Evolutionary conservation across 2,329 filamentous ascomycete genomes (phyloP).

Genomic region (Ceratocystis alfenasii): DNA sequence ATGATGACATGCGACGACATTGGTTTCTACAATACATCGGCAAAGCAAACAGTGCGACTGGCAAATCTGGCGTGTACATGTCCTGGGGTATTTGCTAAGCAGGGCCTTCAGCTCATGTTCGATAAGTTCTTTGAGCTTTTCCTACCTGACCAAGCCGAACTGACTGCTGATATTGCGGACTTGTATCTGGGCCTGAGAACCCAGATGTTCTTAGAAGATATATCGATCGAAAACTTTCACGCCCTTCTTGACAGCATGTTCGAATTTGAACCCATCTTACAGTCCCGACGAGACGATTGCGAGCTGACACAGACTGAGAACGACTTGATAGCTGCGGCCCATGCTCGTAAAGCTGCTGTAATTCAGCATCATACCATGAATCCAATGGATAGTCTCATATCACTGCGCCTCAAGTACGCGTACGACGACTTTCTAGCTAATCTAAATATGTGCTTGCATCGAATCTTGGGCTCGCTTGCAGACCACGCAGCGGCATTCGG

Average conservation of each 20-base stretch:
- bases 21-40: slow-evolving; percentile 31
- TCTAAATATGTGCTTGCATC: slow-evolving; percentile 29
- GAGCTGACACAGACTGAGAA: slow-evolving; percentile 20
- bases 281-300: slow-evolving; percentile 13
- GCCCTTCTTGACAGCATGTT: slow-evolving; percentile 21
- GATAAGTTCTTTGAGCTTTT: slow-evolving; percentile 36
- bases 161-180: slow-evolving; percentile 21
- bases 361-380: slow-evolving; percentile 18
- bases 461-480: slow-evolving; percentile 29
- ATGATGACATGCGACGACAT: slow-evolving; percentile 31
- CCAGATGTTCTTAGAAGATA: slow-evolving; percentile 22
- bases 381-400: slow-evolving; percentile 6
- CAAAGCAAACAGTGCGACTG: slow-evolving; percentile 22
- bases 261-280: slow-evolving; percentile 17
- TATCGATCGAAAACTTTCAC: slow-evolving; percentile 11
- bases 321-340: slow-evolving; percentile 18
- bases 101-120: slow-evolving; percentile 34
- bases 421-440: slow-evolving; percentile 27
- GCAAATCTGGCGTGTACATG: slow-evolving; percentile 21
- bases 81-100: slow-evolving; percentile 21
- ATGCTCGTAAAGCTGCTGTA: slow-evolving; percentile 17
- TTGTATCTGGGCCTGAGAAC: slow-evolving; percentile 20
- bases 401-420: neutral
- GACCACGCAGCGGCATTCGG: slow-evolving; percentile 31
- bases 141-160: slow-evolving; percentile 23